Base-by-base conservation (phyloP, 306 rosid species). In the Parietaria judaica region DNA sequence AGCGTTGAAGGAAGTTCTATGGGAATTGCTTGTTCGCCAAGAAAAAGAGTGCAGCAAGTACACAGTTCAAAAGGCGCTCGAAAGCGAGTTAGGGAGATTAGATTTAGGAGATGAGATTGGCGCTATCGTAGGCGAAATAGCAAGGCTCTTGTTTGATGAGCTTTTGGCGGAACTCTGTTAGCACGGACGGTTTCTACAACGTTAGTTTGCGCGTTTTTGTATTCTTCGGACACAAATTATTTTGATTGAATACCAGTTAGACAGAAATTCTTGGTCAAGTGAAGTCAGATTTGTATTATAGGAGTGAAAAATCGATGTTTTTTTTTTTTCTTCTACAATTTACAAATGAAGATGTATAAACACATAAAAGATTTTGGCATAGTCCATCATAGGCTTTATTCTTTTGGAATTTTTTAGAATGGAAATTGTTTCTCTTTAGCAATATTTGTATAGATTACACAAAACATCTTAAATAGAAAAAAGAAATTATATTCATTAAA, bases 1-100 rank as follows among this genome's bases (percentile, higher is more conserved):
- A 57, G 72, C 72, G 78, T 73, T 84, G 15, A 87, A 82, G 79
- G 94, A 88, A 52, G 84, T 82, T 74, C 71, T 94, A 36, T 94
- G 95, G 99, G 63, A 57, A 48, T 58, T 78, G 69, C 84, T 94
- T 43, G 82, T 73, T 68, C 57, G 67, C 11, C 78, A 82, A 36
- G 89, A 82, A 64, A 81, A 80, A 73, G 85, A 84, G 69, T 61
- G 66, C 14, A 45, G 72, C 47, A 82, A 68, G 61, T 79, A 70
- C 14, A 65, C 74, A 6, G 65, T 12, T 11, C 76, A 72, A 47
- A 61, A 71, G 49, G 69, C 72, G 74, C 70, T 82, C 11, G 78
- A 70, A 54, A 80, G 83, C 46, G 90, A 79, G 61, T 64, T 86
- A 7, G 78, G 68, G 7, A 78, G 81, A 86, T 38, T 74, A 67